Evolutionary conservation across 164 flowering plant genomes (phyloP).

Genomic region (Houttuynia cordata): DNA sequence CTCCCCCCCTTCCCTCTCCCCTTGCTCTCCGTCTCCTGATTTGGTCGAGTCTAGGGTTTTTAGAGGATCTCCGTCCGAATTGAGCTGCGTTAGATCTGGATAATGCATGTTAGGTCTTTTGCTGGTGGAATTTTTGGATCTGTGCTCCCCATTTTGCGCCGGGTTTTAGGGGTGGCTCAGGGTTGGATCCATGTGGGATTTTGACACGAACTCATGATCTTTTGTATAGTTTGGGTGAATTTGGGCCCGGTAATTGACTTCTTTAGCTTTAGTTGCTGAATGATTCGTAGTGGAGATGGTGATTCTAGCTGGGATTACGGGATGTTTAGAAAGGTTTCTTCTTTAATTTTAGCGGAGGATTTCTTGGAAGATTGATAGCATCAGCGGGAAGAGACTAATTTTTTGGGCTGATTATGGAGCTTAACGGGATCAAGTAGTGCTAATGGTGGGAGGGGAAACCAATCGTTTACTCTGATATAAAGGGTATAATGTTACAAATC

Average conservation of each 20-base stretch:
- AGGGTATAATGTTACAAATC: no score
- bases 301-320: not conserved
- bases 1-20: not conserved
- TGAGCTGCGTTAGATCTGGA: slow-evolving; percentile 1
- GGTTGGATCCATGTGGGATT: not conserved
- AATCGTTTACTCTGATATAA: no score
- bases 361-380: no score
- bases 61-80: not conserved
- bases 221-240: not conserved
- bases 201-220: not conserved
- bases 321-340: not conserved
- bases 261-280: not conserved
- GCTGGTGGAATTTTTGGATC: not conserved
- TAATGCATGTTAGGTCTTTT: no score
- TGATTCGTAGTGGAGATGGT: not conserved
- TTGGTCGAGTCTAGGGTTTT: not conserved
- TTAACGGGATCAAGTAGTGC: no score
- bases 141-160: not conserved
- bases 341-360: no score
- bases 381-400: no score
- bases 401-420: no score
- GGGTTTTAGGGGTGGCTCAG: not conserved
- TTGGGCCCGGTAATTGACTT: not conserved
- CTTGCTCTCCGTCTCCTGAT: not conserved
- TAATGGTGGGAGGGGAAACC: no score